Base-by-base conservation (phyloP, 1,284 basidiomycete genomes). In the Leccinum huronense region DNA sequence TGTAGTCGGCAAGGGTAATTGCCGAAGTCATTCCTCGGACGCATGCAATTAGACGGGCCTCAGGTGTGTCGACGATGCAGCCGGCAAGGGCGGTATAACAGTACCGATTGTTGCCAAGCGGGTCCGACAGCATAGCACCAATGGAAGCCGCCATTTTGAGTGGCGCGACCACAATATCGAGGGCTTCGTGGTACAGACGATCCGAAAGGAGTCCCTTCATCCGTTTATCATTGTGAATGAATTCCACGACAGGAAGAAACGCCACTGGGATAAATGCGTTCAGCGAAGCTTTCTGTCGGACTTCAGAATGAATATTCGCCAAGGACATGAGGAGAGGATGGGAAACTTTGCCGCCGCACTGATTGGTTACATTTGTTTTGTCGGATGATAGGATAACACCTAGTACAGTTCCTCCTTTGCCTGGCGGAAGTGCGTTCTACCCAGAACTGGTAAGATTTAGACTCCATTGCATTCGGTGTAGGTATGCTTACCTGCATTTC, bases 321-420 rank as follows among this genome's bases (percentile, higher is more conserved):
- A 77, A 60, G 14, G 45, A 48, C 45, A 48, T 48, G 45, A 48
- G 45, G 19, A 45, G 42, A 45, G 42, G 42, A 45, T 45, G 42
- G 3, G 42, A 45, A 45, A 45, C 42, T 45, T 48, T 48, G 45
- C 45, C 45, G 63, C 77, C 73, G 9, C 72, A 75, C 66, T 74
- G 71, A 2, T 67, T 65, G 6, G 78, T 73, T 4, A 79, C 69
- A 30, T 68, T 73, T 1, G 73, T 79, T 61, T 78, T 78, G 56
- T 78, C 75, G 0, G 73, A 75, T 0, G 73, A 72, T 2, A 74
- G 30, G 13, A 78, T 68, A 71, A 63, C 31, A 34, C n/a, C n/a
- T 38, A 63, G 33, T 1, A 55, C n/a, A n/a, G 36, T 6, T 38
- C 42, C 19, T 9, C 33, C 62, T 33, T 38, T 38, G 5, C 62